Conservation (phyloP, 75 land plant species). For the Selaginella tamariscina region DNA sequence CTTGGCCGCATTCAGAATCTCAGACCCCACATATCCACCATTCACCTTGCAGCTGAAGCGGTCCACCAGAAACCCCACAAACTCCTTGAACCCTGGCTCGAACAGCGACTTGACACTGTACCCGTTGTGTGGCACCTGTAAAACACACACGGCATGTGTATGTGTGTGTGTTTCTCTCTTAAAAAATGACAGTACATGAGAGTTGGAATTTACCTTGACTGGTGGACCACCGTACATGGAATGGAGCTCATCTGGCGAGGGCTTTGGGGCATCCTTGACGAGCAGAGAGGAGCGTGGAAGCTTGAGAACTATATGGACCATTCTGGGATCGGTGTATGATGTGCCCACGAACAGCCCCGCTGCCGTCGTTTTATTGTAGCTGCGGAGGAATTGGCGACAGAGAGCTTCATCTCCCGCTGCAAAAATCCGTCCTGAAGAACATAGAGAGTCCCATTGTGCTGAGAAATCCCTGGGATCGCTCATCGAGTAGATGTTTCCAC, state of each 20-base stretch:
- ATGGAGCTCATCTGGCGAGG: not conserved
- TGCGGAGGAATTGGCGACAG: not conserved
- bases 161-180: too few species aligned
- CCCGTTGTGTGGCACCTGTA: slow-evolving; percentile 9
- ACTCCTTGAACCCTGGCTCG: slow-evolving; percentile 3
- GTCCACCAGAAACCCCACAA: slow-evolving; percentile 8
- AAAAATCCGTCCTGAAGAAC: not conserved
- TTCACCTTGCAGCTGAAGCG: slow-evolving; percentile 8
- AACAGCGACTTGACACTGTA: not conserved
- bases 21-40: not conserved
- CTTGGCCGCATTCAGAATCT: slow-evolving; percentile 8
- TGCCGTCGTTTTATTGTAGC: not conserved
- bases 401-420: slow-evolving; percentile 1
- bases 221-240: not conserved
- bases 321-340: not conserved
- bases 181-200: too few species aligned
- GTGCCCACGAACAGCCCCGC: not conserved
- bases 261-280: slow-evolving; percentile 8
- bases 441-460: not conserved
- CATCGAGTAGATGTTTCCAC: not conserved
- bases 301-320: not conserved
- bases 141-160: too few species aligned
- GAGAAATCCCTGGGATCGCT: not conserved
- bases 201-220: slow-evolving; percentile 6
- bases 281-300: not conserved